Percentiles rank a stretch among this genome's conserved stretches.
Conservation (phyloP, 2,329 filamentous ascomycete genomes). For the Hymenoscyphus albidus region DNA sequence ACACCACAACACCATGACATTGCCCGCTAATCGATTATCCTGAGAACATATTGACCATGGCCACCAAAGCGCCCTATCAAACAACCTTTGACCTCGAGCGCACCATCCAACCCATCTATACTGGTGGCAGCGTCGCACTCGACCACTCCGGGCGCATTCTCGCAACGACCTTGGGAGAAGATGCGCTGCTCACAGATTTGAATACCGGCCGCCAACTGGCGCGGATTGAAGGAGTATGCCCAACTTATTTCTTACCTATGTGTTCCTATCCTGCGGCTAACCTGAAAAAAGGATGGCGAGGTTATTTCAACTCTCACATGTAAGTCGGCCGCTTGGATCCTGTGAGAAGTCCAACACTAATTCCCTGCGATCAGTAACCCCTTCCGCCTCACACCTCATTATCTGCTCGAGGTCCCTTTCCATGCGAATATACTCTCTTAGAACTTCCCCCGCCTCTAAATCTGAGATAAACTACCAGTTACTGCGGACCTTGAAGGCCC, state of each 20-base stretch:
- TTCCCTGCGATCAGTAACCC: slow-evolving; percentile 60
- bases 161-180: slow-evolving; percentile 86
- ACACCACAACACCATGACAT: background rate
- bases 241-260: background rate
- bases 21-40: background rate
- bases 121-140: slow-evolving; percentile 81
- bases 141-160: slow-evolving; percentile 78
- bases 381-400: slow-evolving; percentile 81
- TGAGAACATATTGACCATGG: slow-evolving; percentile 42
- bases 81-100: slow-evolving; percentile 84
- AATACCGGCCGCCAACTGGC: slow-evolving; percentile 77
- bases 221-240: slow-evolving; percentile 76
- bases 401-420: slow-evolving; percentile 92
- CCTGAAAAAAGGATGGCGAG: slow-evolving; percentile 66
- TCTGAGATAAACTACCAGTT: slow-evolving; percentile 62
- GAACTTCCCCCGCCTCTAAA: slow-evolving; percentile 51
- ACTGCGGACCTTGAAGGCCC: slow-evolving; percentile 79
- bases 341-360: slow-evolving; percentile 17
- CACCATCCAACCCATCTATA: slow-evolving; percentile 89
- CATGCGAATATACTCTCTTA: slow-evolving; percentile 84
- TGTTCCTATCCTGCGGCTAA: slow-evolving; percentile 16
- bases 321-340: slow-evolving; percentile 37
- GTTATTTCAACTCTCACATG: slow-evolving; percentile 69
- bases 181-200: slow-evolving; percentile 82
- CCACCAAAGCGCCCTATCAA: slow-evolving; percentile 62